Evolutionary conservation across 768 basidiomycete species (phyloP).

Genomic region (Candolleomyces aberdarensis): DNA sequence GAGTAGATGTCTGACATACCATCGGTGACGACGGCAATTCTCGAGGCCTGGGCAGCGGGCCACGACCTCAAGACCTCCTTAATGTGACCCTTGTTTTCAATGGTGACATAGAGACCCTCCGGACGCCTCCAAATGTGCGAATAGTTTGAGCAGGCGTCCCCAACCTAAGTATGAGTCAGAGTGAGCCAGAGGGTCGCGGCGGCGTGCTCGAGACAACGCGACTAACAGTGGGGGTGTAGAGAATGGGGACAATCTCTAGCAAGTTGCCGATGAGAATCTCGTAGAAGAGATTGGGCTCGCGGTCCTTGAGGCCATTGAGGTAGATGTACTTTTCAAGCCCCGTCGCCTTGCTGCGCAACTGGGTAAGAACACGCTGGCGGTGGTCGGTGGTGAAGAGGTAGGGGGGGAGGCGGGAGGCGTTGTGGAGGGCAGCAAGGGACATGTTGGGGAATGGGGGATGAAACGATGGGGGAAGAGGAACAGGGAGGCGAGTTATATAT

Average conservation of each 20-base stretch:
- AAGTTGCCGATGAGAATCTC: constrained; percentile 58
- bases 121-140: constrained; percentile 67
- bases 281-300: constrained; percentile 67
- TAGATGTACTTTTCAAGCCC: constrained; percentile 71
- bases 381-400: constrained; percentile 49
- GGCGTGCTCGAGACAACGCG: constrained; percentile 40
- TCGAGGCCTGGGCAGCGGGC: constrained; percentile 40
- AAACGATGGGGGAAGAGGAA: constrained; percentile 8
- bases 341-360: constrained; percentile 53
- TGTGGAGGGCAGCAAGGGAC: constrained; percentile 14
- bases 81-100: constrained; percentile 64
- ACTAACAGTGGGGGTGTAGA: constrained; percentile 73
- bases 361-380: constrained; percentile 50
- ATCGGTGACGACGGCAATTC: constrained; percentile 79
- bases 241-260: constrained; percentile 63
- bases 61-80: constrained; percentile 52
- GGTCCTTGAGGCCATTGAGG: constrained; percentile 58
- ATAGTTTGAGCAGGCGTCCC: constrained; percentile 70
- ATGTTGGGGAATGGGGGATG: constrained; percentile 13
- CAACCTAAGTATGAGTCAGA: constrained; percentile 37
- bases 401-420: constrained; percentile 40
- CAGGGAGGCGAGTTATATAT: constrained; percentile 24
- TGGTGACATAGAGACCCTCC: constrained; percentile 60
- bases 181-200: constrained; percentile 10
- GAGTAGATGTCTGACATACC: constrained; percentile 36